Evolutionary conservation across 164 flowering plant species (phyloP).

Genomic region (Vitis cinerea): DNA sequence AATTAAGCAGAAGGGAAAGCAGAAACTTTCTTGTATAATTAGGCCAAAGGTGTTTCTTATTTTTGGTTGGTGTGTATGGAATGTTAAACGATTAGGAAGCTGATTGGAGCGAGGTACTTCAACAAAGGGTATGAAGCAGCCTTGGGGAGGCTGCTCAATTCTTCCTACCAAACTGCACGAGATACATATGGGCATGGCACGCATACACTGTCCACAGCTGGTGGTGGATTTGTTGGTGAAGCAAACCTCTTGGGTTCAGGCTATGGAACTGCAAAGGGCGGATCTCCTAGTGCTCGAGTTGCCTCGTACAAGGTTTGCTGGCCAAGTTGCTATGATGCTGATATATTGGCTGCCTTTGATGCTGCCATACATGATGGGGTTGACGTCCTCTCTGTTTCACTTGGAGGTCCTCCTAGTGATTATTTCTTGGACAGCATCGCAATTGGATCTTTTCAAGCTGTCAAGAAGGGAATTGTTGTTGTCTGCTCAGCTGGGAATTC

Average conservation of each 20-base stretch:
- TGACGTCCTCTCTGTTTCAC: conserved; percentile 21
- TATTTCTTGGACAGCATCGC: not conserved
- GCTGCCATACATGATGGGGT: conserved; percentile 30
- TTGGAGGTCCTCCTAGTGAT: not conserved
- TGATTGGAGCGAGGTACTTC: not conserved
- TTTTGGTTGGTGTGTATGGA: no score
- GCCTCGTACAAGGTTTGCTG: conserved; percentile 31
- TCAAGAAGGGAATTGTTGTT: conserved; percentile 20
- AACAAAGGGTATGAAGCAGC: conserved; percentile 4
- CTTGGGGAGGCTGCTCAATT: not conserved
- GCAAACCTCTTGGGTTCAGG: conserved; percentile 15
- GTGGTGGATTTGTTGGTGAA: not conserved
- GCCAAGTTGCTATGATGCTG: conserved; percentile 16
- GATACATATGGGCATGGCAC: no score
- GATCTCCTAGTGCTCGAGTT: conserved; percentile 15
- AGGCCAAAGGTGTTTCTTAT: no score
- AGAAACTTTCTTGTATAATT: no score
- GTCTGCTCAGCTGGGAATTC: conserved; percentile 21
- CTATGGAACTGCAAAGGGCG: conserved; percentile 21
- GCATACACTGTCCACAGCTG: no score
- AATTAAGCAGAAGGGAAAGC: no score
- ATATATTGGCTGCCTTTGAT: conserved; percentile 22
- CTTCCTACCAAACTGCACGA: not conserved
- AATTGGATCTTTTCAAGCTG: conserved; percentile 27
- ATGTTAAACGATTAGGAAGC: no score